Percentiles rank a stretch among this genome's conserved stretches.
These are phyloP conservation scores for Fistulinella cinereoalba DNA, from an alignment of 1,284 basidiomycete genomes.

Conservation along the genomic window DNA sequence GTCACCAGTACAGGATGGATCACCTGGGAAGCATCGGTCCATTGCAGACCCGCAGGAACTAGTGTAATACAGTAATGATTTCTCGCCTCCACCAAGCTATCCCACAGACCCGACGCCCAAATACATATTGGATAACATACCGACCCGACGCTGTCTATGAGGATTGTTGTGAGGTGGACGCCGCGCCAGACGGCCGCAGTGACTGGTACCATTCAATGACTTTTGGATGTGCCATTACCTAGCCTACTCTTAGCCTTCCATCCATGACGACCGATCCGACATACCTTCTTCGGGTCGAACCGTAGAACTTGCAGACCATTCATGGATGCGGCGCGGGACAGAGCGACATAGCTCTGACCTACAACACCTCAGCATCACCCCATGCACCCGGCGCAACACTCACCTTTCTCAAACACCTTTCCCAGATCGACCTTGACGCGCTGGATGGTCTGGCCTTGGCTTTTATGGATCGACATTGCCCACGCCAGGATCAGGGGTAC, in stretches of 20 bases:
- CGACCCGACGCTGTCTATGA: slow-evolving; percentile 1
- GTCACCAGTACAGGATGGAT: no score
- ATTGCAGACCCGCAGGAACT: no score
- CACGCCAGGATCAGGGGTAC: slow-evolving; percentile 68
- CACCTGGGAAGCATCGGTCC: no score
- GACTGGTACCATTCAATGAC: slow-evolving; percentile 47
- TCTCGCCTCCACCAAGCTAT: no score
- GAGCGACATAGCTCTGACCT: slow-evolving; percentile 80
- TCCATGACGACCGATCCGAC: slow-evolving; percentile 1
- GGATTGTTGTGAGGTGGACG: background rate
- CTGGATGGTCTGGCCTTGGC: slow-evolving; percentile 72
- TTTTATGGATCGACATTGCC: slow-evolving; percentile 83
- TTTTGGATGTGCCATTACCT: slow-evolving; percentile 54
- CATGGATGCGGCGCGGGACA: slow-evolving; percentile 78
- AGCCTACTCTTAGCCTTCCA: background rate
- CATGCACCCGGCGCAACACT: slow-evolving; percentile 3
- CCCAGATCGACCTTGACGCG: slow-evolving; percentile 63
- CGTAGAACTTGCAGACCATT: slow-evolving; percentile 77
- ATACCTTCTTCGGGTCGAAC: slow-evolving; percentile 69
- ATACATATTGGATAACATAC: slow-evolving; percentile 16
- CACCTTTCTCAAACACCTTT: slow-evolving; percentile 72
- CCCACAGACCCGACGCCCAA: background rate
- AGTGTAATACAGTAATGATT: no score
- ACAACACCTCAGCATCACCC: background rate
- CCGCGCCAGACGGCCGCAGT: slow-evolving; percentile 8